Evolutionary conservation across 805 yeast species (phyloP).

Genomic region (Kodamaea restingae): DNA sequence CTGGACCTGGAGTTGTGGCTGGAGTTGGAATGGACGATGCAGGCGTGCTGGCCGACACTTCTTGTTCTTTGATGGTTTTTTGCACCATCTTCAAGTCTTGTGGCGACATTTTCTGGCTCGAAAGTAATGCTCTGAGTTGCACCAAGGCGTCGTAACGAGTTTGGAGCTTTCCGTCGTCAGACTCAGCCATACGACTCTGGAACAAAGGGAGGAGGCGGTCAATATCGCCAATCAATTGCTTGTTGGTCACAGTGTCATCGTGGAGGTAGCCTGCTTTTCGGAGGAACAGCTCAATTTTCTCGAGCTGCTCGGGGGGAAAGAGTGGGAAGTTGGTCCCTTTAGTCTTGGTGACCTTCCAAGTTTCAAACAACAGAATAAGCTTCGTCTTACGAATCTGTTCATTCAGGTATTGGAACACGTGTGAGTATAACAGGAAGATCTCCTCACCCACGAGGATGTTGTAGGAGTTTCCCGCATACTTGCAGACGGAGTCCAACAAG

Average conservation of each 20-base stretch:
- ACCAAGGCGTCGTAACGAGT: constrained; percentile 44
- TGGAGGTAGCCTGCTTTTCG: constrained; percentile 26
- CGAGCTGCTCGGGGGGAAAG: constrained; percentile 67
- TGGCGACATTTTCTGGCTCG: constrained; percentile 31
- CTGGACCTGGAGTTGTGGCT: constrained; percentile 8
- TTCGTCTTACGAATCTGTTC: constrained; percentile 65
- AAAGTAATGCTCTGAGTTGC: constrained; percentile 40
- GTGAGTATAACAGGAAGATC: constrained; percentile 65
- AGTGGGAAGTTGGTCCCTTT: constrained; percentile 60
- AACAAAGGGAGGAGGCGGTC: constrained; percentile 40
- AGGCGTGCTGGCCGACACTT: constrained; percentile 15
- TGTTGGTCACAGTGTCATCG: constrained; percentile 17
- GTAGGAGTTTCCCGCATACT: constrained; percentile 87
- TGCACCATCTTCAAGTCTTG: constrained; percentile 37
- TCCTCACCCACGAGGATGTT: constrained; percentile 71
- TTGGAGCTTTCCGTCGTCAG: constrained; percentile 36
- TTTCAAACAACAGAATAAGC: constrained; percentile 71
- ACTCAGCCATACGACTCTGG: constrained; percentile 30
- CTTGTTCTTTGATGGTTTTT: constrained; percentile 33
- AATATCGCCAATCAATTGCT: constrained; percentile 29
- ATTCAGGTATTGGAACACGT: constrained; percentile 73
- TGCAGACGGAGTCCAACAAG: constrained; percentile 85
- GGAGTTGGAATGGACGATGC: constrained; percentile 10
- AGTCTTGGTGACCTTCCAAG: constrained; percentile 76
- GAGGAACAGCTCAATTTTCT: constrained; percentile 70